A percentile compares a stretch with the other conserved stretches of the same genome.
Evolutionary conservation across 2,329 filamentous ascomycete genomes (phyloP).

Genomic region (Botrytis cinerea): DNA sequence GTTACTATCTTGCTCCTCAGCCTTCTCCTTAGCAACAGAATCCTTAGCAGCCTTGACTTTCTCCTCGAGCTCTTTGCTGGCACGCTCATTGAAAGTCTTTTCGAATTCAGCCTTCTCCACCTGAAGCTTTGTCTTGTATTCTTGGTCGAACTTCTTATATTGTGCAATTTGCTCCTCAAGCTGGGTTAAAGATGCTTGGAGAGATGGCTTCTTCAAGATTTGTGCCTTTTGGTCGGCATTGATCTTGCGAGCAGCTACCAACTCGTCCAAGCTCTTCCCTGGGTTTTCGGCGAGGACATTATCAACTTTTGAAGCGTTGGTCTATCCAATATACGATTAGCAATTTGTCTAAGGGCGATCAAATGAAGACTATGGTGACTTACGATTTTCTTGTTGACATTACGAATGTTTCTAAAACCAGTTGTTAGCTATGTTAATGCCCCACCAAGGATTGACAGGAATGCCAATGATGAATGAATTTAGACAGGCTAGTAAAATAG

Average conservation of each 20-base stretch:
- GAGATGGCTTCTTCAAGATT: conserved; percentile 72
- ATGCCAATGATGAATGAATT: conserved; percentile 18
- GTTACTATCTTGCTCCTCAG: conserved; percentile 61
- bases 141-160: conserved; percentile 74
- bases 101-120: conserved; percentile 62
- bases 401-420: conserved; percentile 76
- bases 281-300: conserved; percentile 67
- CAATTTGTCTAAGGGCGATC: background rate
- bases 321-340: conserved; percentile 47
- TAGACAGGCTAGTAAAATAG: background rate
- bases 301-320: conserved; percentile 72
- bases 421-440: conserved; percentile 19
- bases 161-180: conserved; percentile 73
- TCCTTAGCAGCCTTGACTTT: conserved; percentile 52
- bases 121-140: conserved; percentile 63
- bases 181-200: conserved; percentile 68
- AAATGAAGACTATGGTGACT: conserved; percentile 43
- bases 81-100: conserved; percentile 55
- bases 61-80: conserved; percentile 50
- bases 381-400: conserved; percentile 92
- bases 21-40: conserved; percentile 46
- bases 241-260: conserved; percentile 71
- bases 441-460: background rate
- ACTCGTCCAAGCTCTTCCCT: conserved; percentile 70
- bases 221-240: conserved; percentile 79